Evolutionary conservation across 768 basidiomycete genomes (phyloP), one percentile per base, ranked within the genome.

Genomic region (Phylloporus rhodoxanthus): DNA sequence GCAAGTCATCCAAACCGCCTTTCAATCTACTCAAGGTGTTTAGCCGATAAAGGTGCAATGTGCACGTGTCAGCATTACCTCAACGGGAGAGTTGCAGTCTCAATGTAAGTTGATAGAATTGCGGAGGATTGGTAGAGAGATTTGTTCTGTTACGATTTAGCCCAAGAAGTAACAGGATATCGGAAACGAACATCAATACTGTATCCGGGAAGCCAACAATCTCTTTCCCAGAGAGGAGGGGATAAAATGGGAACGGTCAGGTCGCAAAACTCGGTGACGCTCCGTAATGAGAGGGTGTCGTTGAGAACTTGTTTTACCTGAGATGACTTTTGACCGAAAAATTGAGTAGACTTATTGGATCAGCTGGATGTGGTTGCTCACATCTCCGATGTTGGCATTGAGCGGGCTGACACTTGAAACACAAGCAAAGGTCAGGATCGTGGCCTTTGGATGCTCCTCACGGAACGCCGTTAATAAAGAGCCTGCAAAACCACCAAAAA

Each of bases 401-500:
- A 55, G 54, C 0, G 75, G 70, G 26, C 66, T 53, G 32, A 64
- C 62, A 50, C 67, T 68, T 19, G 85, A 84, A 43, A 87, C 68
- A 13, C 86, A 58, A 17, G 83, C 74, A 47, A 85, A 79, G 2
- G 73, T 63, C 38, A 87, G 55, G 21, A 75, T 70, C 6, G 85
- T 74, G n/a, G 79, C 61, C 60, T 86, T 89, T 5, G 72, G 63
- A 56, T 80, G 77, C 55, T 91, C 86, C 54, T 90, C 88, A 15
- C 80, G 77, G 54, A 87, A 75, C 5, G 75, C 63, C 5, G 74
- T 71, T 36, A 90, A 67, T 41, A 91, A 74, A 3, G 79, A 71
- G 45, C 74, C 53, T 8, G 76, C 75, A 60, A 90, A 87, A 8
- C 79, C 75, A 3, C 86, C 87, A 54, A 89, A 90, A 0, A 69